These are phyloP conservation scores for Neurospora sp. DNA, from an alignment of 495 filamentous ascomycete species.

Conservation along the genomic window DNA sequence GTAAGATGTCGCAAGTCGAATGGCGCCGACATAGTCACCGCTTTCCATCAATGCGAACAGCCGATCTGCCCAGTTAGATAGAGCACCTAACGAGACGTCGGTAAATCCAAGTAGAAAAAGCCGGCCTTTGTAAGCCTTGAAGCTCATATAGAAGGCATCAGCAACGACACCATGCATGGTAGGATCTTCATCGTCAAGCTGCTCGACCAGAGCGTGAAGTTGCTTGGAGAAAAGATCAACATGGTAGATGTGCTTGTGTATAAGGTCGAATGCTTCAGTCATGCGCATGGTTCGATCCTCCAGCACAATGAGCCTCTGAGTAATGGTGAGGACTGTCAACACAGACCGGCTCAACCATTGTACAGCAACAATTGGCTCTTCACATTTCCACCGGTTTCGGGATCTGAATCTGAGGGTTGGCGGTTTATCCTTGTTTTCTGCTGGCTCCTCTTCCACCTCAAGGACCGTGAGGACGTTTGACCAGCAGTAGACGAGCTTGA, in stretches of 20 bases:
- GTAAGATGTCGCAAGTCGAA: constrained; percentile 80
- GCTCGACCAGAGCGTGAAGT: constrained; percentile 72
- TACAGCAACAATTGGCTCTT: constrained; percentile 91
- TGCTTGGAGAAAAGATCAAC: constrained; percentile 76
- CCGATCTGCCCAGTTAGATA: constrained; percentile 98
- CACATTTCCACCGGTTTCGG: constrained; percentile 82
- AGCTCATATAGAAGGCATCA: constrained; percentile 96
- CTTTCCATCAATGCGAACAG: constrained; percentile 93
- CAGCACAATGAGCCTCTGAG: constrained; percentile 81
- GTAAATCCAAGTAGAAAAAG: constrained; percentile 85
- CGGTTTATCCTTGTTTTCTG: constrained; percentile 58
- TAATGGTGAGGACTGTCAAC: constrained; percentile 81
- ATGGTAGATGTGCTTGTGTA: constrained; percentile 88
- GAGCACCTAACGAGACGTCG: constrained; percentile 74
- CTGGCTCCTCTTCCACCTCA: constrained; percentile 66
- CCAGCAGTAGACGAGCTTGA: constrained; percentile 97
- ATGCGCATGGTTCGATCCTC: constrained; percentile 81
- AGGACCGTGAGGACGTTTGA: constrained; percentile 89
- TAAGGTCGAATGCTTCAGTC: constrained; percentile 87
- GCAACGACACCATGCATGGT: constrained; percentile 94
- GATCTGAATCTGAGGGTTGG: constrained; percentile 69
- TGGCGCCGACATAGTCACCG: constrained; percentile 85
- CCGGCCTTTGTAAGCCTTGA: constrained; percentile 88
- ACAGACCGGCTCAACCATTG: constrained; percentile 97
- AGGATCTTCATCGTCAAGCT: constrained; percentile 74